phyloP scores from a whole-genome alignment of 768 basidiomycete species.

The Phlebiopsis gigantea region DNA sequence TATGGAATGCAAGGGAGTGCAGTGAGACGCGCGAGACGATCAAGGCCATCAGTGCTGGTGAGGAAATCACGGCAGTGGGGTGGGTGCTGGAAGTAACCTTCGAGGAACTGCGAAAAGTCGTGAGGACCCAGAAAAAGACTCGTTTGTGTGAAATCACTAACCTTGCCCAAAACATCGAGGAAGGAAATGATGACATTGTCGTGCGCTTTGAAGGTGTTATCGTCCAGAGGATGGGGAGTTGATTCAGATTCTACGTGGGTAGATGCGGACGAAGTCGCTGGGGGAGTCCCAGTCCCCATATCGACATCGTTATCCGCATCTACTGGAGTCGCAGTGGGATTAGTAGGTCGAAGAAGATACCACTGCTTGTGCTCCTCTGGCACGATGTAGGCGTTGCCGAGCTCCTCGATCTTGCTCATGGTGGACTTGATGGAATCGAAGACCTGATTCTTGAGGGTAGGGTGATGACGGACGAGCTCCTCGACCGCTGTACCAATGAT shows the following conservation, averaged over 20 bases:
- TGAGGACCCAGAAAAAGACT: background rate
- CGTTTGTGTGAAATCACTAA: slow-evolving; percentile 24
- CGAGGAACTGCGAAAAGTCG: slow-evolving; percentile 62
- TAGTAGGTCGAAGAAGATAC: slow-evolving; percentile 36
- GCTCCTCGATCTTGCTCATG: slow-evolving; percentile 66
- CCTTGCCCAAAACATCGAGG: slow-evolving; percentile 75
- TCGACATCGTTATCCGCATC: slow-evolving; percentile 16
- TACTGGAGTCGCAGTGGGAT: background rate
- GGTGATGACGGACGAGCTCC: slow-evolving; percentile 95
- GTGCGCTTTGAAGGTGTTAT: slow-evolving; percentile 46
- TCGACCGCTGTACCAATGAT: slow-evolving; percentile 88
- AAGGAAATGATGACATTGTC: slow-evolving; percentile 75
- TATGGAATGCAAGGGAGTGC: slow-evolving; percentile 84
- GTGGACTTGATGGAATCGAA: slow-evolving; percentile 73
- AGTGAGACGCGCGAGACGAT: slow-evolving; percentile 70
- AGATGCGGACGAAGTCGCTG: slow-evolving; percentile 18
- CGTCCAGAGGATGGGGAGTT: slow-evolving; percentile 21
- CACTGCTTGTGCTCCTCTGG: slow-evolving; percentile 58
- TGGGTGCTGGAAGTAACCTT: slow-evolving; percentile 90
- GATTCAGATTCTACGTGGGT: slow-evolving; percentile 19
- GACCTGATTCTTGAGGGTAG: slow-evolving; percentile 72
- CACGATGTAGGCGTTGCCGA: slow-evolving; percentile 56
- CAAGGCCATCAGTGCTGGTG: slow-evolving; percentile 62
- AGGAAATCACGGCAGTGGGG: slow-evolving; percentile 91
- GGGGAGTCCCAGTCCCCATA: slow-evolving; percentile 14